Conservation (phyloP, 768 basidiomycete genomes). For the Psilocybe subaeruginosa region DNA sequence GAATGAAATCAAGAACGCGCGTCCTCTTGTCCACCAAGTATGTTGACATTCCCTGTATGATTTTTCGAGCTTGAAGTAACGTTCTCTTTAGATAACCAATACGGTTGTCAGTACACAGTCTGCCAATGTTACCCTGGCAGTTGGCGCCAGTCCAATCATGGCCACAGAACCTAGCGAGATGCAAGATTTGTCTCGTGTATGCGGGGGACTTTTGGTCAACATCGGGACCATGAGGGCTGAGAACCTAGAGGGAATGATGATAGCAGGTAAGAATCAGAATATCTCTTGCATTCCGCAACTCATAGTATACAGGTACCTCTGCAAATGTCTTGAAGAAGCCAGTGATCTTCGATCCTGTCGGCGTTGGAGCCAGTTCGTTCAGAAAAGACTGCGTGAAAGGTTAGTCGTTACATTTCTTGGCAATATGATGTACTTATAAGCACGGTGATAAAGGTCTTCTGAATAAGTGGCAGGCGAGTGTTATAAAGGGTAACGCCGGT, state of each 20-base stretch:
- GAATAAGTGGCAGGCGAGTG: conserved; percentile 79
- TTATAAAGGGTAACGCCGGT: conserved; percentile 94
- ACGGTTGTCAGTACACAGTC: conserved; percentile 88
- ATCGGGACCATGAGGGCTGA: conserved; percentile 74
- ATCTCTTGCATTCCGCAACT: not conserved
- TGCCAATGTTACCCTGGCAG: conserved; percentile 85
- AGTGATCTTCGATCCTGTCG: conserved; percentile 91
- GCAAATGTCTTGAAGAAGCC: conserved; percentile 76
- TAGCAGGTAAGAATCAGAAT: conserved; percentile 58
- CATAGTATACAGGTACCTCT: conserved; percentile 37
- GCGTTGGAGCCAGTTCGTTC: conserved; percentile 80
- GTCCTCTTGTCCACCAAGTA: conserved; percentile 85
- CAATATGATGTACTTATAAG: not conserved
- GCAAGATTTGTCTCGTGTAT: conserved; percentile 69
- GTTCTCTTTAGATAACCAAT: conserved; percentile 74
- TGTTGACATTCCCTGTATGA: not conserved
- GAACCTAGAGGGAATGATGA: conserved; percentile 72
- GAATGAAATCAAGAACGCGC: conserved; percentile 47
- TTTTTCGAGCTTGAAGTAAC: not conserved
- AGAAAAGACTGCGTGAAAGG: conserved; percentile 65
- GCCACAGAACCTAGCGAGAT: conserved; percentile 84
- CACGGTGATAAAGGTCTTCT: conserved; percentile 54
- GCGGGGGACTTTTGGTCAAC: conserved; percentile 79
- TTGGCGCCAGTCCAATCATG: conserved; percentile 95
- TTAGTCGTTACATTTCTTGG: conserved; percentile 27